phyloP scores from a whole-genome alignment of 495 filamentous ascomycete genomes.

The Penicillium psychrofluorescens region DNA sequence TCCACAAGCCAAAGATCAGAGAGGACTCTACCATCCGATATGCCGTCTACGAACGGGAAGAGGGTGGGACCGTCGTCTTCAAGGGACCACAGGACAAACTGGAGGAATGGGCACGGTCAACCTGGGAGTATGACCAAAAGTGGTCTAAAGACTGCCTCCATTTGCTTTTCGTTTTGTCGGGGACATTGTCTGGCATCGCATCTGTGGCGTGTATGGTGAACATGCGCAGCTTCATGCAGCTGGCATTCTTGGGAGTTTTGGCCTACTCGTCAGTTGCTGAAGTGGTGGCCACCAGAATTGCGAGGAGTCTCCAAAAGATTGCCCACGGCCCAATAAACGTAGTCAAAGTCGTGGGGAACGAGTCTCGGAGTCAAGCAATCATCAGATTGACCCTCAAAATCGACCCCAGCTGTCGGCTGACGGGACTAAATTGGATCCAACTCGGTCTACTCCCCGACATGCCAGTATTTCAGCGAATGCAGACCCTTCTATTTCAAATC shows the following conservation, averaged over 20 bases:
- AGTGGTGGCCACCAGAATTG: conserved; percentile 16
- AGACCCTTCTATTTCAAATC: conserved; percentile 6
- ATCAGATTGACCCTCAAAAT: conserved; percentile 16
- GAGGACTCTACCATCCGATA: conserved; percentile 5
- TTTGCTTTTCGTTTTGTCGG: conserved; percentile 16
- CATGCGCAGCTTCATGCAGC: conserved; percentile 19
- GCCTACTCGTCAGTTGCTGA: conserved; percentile 20
- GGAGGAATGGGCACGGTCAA: conserved; percentile 22
- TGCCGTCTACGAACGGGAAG: conserved; percentile 21
- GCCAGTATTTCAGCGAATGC: conserved; percentile 16
- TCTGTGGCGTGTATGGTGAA: conserved; percentile 28
- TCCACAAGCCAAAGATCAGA: conserved; percentile 4
- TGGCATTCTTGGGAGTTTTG: conserved; percentile 17
- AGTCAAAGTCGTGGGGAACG: conserved; percentile 5
- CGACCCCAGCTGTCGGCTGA: conserved; percentile 8
- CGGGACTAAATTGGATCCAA: conserved; percentile 15
- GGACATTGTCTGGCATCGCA: conserved; percentile 16
- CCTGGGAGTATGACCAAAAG: conserved; percentile 19
- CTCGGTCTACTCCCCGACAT: conserved; percentile 14
- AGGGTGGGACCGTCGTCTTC: conserved; percentile 26
- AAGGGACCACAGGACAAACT: conserved; percentile 19
- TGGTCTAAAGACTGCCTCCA: conserved; percentile 8
- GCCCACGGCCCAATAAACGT: conserved; percentile 6
- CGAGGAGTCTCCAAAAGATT: conserved; percentile 13
- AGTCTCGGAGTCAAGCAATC: conserved; percentile 16